A percentile compares a stretch with the other conserved stretches of the same genome.
Conservation (phyloP, 2,329 filamentous ascomycete species). For the Cordyceps cateniannulata region DNA sequence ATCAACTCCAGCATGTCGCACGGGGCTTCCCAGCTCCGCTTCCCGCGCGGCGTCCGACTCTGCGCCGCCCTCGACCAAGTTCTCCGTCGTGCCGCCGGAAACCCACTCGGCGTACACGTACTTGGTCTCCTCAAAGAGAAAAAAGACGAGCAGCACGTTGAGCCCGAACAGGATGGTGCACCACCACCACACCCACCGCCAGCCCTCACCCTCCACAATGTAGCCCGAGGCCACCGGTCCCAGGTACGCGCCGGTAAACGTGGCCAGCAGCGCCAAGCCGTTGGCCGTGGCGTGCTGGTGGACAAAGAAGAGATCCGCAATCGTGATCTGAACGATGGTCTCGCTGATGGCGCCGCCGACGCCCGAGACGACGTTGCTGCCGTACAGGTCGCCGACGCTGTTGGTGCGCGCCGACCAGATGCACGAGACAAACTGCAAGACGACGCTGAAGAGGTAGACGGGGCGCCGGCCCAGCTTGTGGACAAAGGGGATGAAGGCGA, state of each 20-base stretch:
- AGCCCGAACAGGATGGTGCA: conserved; percentile 18
- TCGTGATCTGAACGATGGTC: conserved; percentile 32
- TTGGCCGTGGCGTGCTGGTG: conserved; percentile 37
- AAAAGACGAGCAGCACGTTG: conserved; percentile 17
- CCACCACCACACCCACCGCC: conserved; percentile 35
- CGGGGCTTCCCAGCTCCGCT: conserved; percentile 20
- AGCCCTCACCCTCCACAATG: conserved; percentile 19
- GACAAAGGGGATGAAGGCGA: conserved; percentile 19
- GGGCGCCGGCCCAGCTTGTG: conserved; percentile 20
- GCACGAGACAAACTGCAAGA: conserved; percentile 28
- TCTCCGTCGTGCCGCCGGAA: not conserved
- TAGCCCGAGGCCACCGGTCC: conserved; percentile 25
- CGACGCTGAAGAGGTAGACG: conserved; percentile 27
- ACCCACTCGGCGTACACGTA: conserved; percentile 16
- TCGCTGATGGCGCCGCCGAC: conserved; percentile 33
- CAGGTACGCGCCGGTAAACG: conserved; percentile 23
- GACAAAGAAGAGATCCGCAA: conserved; percentile 27
- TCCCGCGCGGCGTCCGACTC: not conserved
- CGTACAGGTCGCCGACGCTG: conserved; percentile 35
- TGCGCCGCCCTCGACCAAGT: not conserved
- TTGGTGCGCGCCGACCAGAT: conserved; percentile 37
- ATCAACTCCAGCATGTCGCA: conserved; percentile 23
- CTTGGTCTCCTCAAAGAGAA: conserved; percentile 30
- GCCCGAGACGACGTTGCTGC: conserved; percentile 30
- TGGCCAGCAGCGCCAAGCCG: conserved; percentile 33